Conservation (phyloP, 805 yeast species). For the Lipomyces spencermartinsiae region DNA sequence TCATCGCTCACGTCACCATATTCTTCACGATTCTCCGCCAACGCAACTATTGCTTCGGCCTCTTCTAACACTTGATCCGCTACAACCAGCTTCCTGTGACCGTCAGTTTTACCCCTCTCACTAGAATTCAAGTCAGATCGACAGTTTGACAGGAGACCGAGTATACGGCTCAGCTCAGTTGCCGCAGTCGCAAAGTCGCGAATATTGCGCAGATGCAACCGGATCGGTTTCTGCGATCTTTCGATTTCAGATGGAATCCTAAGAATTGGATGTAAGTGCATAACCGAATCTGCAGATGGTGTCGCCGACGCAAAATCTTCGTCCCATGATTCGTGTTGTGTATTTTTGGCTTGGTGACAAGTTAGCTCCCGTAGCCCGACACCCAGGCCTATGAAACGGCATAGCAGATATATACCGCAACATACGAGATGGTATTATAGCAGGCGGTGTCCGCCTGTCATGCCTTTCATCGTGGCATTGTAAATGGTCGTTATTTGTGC, state of each 20-base stretch:
- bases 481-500: background rate
- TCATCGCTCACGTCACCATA: background rate
- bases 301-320: constrained; percentile 28
- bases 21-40: constrained; percentile 29
- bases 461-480: background rate
- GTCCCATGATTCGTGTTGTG: constrained; percentile 32
- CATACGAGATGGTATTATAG: background rate
- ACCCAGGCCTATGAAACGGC: background rate
- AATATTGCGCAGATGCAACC: constrained; percentile 24
- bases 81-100: background rate
- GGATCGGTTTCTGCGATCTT: constrained; percentile 21
- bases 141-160: background rate
- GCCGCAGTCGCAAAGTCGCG: constrained; percentile 28
- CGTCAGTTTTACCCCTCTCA: background rate
- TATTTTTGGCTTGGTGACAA: background rate
- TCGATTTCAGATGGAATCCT: constrained; percentile 25
- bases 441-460: background rate
- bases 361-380: background rate
- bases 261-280: constrained; percentile 1
- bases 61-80: constrained; percentile 23
- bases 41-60: constrained; percentile 30
- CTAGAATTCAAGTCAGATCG: background rate
- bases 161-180: constrained; percentile 11
- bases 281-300: constrained; percentile 2
- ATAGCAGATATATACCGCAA: background rate